Conservation (phyloP, 768 basidiomycete species). For the Trametes gibbosa region DNA sequence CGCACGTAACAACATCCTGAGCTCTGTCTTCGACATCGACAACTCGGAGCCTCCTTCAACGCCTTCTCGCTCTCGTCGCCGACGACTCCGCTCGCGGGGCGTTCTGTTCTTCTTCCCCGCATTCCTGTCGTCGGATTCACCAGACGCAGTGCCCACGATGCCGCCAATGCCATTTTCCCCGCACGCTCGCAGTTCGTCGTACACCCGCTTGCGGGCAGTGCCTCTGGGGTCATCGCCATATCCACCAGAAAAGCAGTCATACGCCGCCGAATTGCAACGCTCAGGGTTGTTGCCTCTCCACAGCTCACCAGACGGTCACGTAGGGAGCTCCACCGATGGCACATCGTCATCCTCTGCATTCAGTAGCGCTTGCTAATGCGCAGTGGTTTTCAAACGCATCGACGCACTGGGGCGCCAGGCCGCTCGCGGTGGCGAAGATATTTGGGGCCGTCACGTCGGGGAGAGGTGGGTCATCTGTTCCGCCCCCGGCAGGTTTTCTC, state of each 20-base stretch:
- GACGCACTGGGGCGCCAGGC: no score
- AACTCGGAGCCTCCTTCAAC: constrained; percentile 41
- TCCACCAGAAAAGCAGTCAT: constrained; percentile 47
- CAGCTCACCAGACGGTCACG: constrained; percentile 2
- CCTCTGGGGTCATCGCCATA: constrained; percentile 5
- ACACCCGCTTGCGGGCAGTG: constrained; percentile 18
- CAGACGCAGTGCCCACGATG: constrained; percentile 25
- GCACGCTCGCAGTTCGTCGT: constrained; percentile 26
- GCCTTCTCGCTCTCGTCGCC: constrained; percentile 44
- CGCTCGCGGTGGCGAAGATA: background rate
- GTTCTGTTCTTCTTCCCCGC: constrained; percentile 82
- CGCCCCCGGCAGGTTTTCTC: background rate
- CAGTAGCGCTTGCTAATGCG: background rate
- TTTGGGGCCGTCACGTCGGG: background rate
- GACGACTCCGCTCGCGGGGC: constrained; percentile 48
- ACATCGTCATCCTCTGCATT: constrained; percentile 4
- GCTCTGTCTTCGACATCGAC: constrained; percentile 43
- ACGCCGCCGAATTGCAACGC: constrained; percentile 36
- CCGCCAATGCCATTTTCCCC: constrained; percentile 13
- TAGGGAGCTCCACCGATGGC: constrained; percentile 10
- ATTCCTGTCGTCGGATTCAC: constrained; percentile 56
- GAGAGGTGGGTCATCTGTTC: background rate
- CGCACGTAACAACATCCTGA: constrained; percentile 56
- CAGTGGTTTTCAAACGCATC: no score
- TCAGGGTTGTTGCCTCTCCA: constrained; percentile 23